Conservation (phyloP, 176 grass and related monocot species). For the Avena sativa region DNA sequence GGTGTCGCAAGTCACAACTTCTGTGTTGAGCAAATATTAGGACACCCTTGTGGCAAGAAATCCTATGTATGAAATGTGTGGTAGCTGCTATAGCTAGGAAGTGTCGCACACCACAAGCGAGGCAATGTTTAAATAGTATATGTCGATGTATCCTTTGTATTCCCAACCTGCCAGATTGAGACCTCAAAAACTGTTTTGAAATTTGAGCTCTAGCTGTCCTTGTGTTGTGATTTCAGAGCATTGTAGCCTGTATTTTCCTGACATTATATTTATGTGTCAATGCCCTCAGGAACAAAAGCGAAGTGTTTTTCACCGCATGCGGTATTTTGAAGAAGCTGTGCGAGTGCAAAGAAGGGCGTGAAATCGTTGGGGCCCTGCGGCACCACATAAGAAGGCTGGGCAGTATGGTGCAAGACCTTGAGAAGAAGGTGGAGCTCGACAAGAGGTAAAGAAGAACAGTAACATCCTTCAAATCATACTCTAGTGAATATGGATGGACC, state of each 20-base stretch:
- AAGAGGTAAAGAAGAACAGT: conserved; percentile 48
- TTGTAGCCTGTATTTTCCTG: neutral
- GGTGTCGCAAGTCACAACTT: neutral
- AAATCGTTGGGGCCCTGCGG: conserved; percentile 3
- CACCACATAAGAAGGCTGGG: conserved; percentile 49
- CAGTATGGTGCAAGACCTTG: conserved; percentile 52
- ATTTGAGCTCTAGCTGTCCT: neutral
- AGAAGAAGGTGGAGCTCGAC: conserved; percentile 61
- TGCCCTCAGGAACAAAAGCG: conserved; percentile 55
- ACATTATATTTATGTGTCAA: conserved; percentile 18
- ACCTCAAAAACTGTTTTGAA: neutral
- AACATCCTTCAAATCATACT: neutral
- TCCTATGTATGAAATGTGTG: neutral
- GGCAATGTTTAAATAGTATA: neutral
- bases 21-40: neutral
- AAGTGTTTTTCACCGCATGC: conserved; percentile 51
- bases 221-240: conserved; percentile 8
- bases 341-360: conserved; percentile 49
- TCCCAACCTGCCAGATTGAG: neutral
- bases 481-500: neutral
- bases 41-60: neutral
- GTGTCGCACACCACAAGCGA: neutral
- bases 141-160: too few relatives aligned
- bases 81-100: neutral
- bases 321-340: conserved; percentile 62